phyloP scores from a whole-genome alignment of 352 stramenopile genomes.

The Globisporangium spinosum region DNA sequence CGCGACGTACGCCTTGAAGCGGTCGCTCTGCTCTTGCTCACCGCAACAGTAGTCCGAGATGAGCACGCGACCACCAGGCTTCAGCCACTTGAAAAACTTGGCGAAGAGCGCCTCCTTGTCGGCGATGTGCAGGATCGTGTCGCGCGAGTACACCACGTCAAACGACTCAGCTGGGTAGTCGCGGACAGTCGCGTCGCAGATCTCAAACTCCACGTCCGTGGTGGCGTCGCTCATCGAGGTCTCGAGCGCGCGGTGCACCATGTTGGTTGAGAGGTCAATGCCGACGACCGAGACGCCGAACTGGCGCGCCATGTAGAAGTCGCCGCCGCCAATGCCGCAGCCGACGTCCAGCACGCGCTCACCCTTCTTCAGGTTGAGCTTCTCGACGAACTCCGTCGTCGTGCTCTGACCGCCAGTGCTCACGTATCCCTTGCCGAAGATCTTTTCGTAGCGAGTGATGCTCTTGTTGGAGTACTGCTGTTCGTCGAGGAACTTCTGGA shows the following conservation, averaged over 20 bases:
- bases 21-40: constrained; percentile 41
- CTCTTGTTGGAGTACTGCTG: constrained; percentile 71
- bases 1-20: constrained; percentile 58
- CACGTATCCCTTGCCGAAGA: constrained; percentile 73
- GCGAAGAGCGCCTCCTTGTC: constrained; percentile 39
- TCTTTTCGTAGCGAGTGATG: constrained; percentile 74
- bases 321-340: constrained; percentile 88
- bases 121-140: constrained; percentile 44
- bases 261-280: constrained; percentile 75
- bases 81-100: constrained; percentile 43
- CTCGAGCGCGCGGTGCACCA: constrained; percentile 70
- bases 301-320: constrained; percentile 89
- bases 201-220: constrained; percentile 65
- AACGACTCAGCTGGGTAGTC: constrained; percentile 62
- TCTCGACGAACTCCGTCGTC: constrained; percentile 68
- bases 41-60: constrained; percentile 64
- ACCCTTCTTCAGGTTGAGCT: constrained; percentile 51
- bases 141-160: constrained; percentile 50
- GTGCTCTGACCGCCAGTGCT: constrained; percentile 60
- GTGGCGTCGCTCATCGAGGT: constrained; percentile 44
- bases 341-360: constrained; percentile 87
- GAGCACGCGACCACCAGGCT: constrained; percentile 36
- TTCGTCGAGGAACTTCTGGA: constrained; percentile 68
- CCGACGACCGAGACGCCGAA: constrained; percentile 76
- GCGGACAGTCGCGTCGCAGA: constrained; percentile 58